A percentile compares a stretch with the other conserved stretches of the same genome.
Evolutionary conservation across 495 filamentous ascomycete genomes (phyloP).

Genomic region (Lichenothelia convexa): DNA sequence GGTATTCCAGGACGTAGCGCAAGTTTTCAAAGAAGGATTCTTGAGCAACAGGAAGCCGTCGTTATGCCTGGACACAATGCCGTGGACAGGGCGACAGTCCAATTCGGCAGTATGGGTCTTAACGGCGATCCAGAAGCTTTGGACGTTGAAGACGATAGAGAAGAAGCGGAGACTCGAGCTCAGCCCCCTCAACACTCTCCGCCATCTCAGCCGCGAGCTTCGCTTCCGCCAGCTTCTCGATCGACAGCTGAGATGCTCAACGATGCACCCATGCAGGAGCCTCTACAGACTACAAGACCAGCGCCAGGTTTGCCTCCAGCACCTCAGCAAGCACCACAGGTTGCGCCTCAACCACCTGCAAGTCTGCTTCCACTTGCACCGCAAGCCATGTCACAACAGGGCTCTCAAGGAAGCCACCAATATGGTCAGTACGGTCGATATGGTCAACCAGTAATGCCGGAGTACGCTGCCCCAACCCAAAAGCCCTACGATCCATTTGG

Average conservation of each 20-base stretch:
- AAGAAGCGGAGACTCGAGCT: conserved; percentile 85
- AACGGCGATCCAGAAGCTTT: conserved; percentile 54
- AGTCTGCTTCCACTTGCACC: conserved; percentile 27
- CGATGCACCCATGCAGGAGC: conserved; percentile 11
- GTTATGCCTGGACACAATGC: conserved; percentile 98
- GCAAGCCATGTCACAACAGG: conserved; percentile 24
- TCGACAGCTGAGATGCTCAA: too few relatives aligned
- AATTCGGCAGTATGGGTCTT: conserved; percentile 90
- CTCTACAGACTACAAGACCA: conserved; percentile 24
- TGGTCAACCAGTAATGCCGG: conserved; percentile 34
- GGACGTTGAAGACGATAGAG: conserved; percentile 83
- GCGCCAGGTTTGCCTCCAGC: conserved; percentile 27
- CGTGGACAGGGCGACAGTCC: conserved; percentile 82
- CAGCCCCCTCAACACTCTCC: conserved; percentile 92
- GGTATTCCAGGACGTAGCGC: conserved; percentile 40
- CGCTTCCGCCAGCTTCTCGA: conserved; percentile 54
- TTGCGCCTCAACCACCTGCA: conserved; percentile 32
- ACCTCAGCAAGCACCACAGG: conserved; percentile 21
- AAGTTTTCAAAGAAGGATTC: conserved; percentile 60
- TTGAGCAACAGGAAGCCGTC: conserved; percentile 92
- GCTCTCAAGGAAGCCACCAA: conserved; percentile 19
- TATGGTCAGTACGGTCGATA: conserved; percentile 57
- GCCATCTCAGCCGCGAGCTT: conserved; percentile 68
- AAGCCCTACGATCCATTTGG: conserved; percentile 82
- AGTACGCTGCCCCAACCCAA: conserved; percentile 41